Base-by-base conservation (phyloP, 345 rosid species). In the Brassica juncea region DNA sequence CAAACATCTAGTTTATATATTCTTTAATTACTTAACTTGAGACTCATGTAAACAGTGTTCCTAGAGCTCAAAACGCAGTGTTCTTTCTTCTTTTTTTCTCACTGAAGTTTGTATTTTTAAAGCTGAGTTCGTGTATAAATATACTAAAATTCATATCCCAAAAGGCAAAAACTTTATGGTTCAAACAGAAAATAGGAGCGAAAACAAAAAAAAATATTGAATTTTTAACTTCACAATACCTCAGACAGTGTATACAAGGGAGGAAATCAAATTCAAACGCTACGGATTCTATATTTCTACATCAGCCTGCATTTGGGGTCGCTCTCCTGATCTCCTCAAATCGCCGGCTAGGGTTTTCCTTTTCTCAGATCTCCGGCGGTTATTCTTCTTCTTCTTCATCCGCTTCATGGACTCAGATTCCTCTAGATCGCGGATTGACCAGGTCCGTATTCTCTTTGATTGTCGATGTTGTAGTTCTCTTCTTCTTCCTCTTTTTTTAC, bases 391-490 rank as follows among this genome's bases (percentile, higher is more conserved):
- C 57, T 68, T 12, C 73, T 37, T 63, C 76, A 10, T 1, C 75
- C 31, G 1, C 70, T 60, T 47, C 14, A 93, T 93, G 98, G 91
- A 92, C 64, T 86, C 97, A 3, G 88, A 84, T 77, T 84, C 93
- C 0, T 82, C 91, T 39, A 83, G 76, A n/a, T 60, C 73, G 34
- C 92, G 95, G 61, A 84, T 93, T 32, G 87, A 93, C 77, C 91
- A 90, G 97, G 98, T 93, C 14, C 76, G 19, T 54, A 4, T 25
- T 8, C 14, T 30, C 57, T 32, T 12, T 27, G 25, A 4, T 31
- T 37, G 64, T 19, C 55, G 49, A 54, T 31, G 6, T 81, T 65
- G 21, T 25, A 39, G 1, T 57, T 67, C 74, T 12, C 14, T 27
- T 27, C 30, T 27, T 27, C 49, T 27, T 79, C 74, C 62, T 42